These are phyloP conservation scores for Paramecium octaurelia DNA, from an alignment of 73 alveolate species.

Conservation along the genomic window DNA sequence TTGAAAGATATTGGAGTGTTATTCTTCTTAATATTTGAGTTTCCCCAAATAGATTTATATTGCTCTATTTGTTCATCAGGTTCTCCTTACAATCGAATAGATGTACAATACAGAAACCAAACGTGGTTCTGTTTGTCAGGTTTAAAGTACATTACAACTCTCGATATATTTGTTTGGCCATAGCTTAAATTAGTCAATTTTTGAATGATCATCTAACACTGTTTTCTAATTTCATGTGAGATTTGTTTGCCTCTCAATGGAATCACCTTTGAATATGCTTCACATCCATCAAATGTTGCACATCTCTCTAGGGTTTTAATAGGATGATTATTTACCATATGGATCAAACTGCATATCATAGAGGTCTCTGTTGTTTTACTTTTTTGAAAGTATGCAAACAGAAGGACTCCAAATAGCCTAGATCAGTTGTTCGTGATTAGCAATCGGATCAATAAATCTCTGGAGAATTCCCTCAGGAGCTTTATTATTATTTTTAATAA, in stretches of 20 bases:
- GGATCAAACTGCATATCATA: conserved; percentile 61
- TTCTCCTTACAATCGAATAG: conserved; percentile 51
- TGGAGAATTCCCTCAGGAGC: conserved; percentile 50
- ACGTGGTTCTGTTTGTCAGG: conserved; percentile 33
- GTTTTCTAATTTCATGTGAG: conserved; percentile 56
- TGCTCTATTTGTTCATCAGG: not conserved
- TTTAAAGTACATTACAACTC: conserved; percentile 51
- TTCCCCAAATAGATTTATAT: conserved; percentile 39
- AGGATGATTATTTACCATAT: not conserved
- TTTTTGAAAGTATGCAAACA: conserved; percentile 51
- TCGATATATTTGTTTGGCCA: conserved; percentile 42
- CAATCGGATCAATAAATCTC: conserved; percentile 52
- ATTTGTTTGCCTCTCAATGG: conserved; percentile 61
- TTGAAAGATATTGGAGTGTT: conserved; percentile 53
- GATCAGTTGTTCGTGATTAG: not conserved
- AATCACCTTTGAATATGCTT: conserved; percentile 46
- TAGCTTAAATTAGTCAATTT: conserved; percentile 45
- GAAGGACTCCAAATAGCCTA: conserved; percentile 61
- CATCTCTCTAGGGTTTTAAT: not conserved
- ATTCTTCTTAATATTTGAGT: not conserved
- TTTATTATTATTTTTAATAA: not conserved
- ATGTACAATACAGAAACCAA: conserved; percentile 46
- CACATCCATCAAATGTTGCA: conserved; percentile 61
- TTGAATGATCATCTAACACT: conserved; percentile 46
- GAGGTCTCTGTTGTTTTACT: conserved; percentile 28